Evolutionary conservation across 768 basidiomycete species (phyloP), one percentile per base, ranked within the genome.

Genomic region (Termitomyces sp.): DNA sequence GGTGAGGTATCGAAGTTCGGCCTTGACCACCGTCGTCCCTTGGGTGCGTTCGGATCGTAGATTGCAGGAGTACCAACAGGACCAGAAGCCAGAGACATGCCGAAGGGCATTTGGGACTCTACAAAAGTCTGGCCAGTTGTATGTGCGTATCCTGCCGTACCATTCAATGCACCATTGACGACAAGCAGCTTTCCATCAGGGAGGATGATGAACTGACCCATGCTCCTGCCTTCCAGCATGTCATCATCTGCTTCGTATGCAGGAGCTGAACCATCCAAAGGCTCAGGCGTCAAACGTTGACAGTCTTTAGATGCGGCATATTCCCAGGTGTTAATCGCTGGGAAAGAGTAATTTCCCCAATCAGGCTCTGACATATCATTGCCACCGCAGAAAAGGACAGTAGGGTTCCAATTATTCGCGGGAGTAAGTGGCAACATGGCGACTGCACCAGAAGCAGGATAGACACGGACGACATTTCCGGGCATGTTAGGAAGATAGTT

Each of bases 371-470:
- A 77, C 82, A 96, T 88, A 69, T 89, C 79, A 9, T 84, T 83
- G 30, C 96, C 96, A 52, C 95, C 95, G 63, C 95, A 98, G 74
- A 98, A 95, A 47, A 98, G 67, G 47, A 97, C 69, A 0, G 93
- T 92, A 0, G 89, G 91, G 0, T 80, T 83, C 70, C 91, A 98
- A 69, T 91, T 88, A 75, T 96, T 97, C 28, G 80, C 88, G 5
- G 91, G 89, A 1, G 91, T 95, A 18, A 98, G 80, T 7, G 95
- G 95, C 0, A 98, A 81, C 89, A 98, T 93, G 43, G 89, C 89
- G 2, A 81, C 82, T 0, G 89, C 95, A 35, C 91, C 93, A 9
- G 93, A 93, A 0, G 89, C 95, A 9, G 94, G 94, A 68, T 95
- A 95, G 4, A 93, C 89, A 33, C 93, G 88, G 23, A 83, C 84